Percentiles rank a stretch among this genome's conserved stretches.
Conservation (phyloP, 495 filamentous ascomycete genomes). For the Articulospora tetracladia region DNA sequence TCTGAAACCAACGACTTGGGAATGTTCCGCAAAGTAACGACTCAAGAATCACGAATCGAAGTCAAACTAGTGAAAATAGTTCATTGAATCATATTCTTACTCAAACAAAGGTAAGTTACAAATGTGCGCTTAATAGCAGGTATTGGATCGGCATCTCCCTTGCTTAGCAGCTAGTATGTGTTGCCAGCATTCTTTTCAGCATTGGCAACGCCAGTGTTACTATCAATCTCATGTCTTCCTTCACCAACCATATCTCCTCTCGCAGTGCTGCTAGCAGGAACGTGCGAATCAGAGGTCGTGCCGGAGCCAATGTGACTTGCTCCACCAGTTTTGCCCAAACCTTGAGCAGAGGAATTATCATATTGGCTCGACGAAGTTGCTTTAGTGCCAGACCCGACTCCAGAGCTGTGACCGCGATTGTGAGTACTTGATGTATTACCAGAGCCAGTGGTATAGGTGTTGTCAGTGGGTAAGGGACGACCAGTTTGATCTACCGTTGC, state of each 20-base stretch:
- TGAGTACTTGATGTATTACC: not conserved
- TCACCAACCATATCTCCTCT: not conserved
- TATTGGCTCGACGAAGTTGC: slow-evolving; percentile 8
- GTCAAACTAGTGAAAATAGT: too few species aligned
- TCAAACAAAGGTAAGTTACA: too few species aligned
- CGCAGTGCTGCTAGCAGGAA: not conserved
- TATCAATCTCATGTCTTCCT: not conserved
- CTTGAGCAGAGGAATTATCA: slow-evolving; percentile 1
- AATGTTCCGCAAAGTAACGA: too few species aligned
- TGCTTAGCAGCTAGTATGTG: not conserved
- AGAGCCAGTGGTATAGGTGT: not conserved
- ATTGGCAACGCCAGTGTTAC: slow-evolving; percentile 2
- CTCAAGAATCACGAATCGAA: too few species aligned
- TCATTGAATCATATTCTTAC: too few species aligned
- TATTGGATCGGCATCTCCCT: too few species aligned
- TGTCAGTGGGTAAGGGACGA: not conserved
- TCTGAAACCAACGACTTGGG: too few species aligned
- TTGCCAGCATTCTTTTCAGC: not conserved
- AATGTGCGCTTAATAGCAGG: too few species aligned
- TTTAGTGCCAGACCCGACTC: not conserved
- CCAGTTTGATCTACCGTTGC: not conserved
- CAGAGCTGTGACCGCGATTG: slow-evolving; percentile 10
- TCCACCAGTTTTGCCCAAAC: not conserved
- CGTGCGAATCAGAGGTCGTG: not conserved
- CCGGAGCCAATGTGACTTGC: not conserved